These are phyloP conservation scores for Psophocarpus tetragonolobus DNA, from an alignment of 306 rosid species.

Conservation along the genomic window DNA sequence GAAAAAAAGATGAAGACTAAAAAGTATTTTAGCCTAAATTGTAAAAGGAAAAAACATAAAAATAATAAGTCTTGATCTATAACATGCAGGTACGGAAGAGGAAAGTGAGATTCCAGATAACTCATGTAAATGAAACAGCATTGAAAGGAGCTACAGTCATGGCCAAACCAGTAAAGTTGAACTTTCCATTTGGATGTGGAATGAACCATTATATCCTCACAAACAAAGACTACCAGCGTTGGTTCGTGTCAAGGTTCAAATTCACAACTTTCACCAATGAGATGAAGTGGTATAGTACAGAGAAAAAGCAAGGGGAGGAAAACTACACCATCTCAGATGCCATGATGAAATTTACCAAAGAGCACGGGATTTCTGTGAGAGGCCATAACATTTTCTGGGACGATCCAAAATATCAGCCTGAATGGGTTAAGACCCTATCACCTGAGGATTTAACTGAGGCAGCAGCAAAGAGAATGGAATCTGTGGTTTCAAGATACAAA, in stretches of 20 bases:
- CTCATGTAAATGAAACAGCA: constrained; percentile 40
- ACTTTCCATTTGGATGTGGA: constrained; percentile 68
- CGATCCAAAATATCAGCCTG: constrained; percentile 40
- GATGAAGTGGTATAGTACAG: constrained; percentile 86
- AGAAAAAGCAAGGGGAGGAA: constrained; percentile 53
- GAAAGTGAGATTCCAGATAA: constrained; percentile 54
- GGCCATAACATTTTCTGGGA: constrained; percentile 84
- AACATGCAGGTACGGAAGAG: constrained; percentile 60
- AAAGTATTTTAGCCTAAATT: background rate
- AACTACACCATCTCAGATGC: constrained; percentile 70
- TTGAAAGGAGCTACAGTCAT: constrained; percentile 47
- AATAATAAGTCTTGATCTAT: background rate
- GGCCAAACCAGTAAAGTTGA: constrained; percentile 40
- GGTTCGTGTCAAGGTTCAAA: constrained; percentile 68
- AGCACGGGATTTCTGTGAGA: constrained; percentile 55
- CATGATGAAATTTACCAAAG: constrained; percentile 55
- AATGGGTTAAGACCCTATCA: constrained; percentile 63
- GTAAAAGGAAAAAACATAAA: background rate
- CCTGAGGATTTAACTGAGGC: constrained; percentile 46
- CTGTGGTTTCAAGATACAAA: constrained; percentile 67
- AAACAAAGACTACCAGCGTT: constrained; percentile 52
- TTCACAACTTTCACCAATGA: constrained; percentile 70
- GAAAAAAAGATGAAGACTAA: background rate
- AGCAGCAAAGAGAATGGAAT: constrained; percentile 49
- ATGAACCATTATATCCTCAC: constrained; percentile 59